These are phyloP conservation scores for Eucalyptus tenuipes DNA, from an alignment of 345 rosid species.

Conservation along the genomic window DNA sequence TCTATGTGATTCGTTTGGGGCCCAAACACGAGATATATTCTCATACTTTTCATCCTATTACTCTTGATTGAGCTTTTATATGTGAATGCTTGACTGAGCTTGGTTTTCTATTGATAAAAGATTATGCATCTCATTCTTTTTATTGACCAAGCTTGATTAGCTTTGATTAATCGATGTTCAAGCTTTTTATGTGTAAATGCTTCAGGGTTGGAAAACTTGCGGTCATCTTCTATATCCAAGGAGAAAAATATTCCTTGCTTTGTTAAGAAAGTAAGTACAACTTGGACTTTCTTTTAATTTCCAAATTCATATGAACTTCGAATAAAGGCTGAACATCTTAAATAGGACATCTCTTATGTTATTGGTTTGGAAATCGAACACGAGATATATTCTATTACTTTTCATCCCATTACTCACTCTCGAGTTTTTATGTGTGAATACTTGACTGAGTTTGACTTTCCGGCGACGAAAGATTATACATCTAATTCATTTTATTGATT, in stretches of 20 bases:
- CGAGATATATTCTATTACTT: not conserved
- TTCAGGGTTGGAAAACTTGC: not conserved
- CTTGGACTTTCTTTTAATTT: not conserved
- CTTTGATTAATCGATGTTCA: not conserved
- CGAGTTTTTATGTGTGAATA: not conserved
- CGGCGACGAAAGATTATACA: rapidly evolving
- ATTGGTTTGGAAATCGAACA: not conserved
- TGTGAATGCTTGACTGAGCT: not conserved
- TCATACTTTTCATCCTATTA: rapidly evolving
- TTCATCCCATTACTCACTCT: not conserved
- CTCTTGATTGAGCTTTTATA: not conserved
- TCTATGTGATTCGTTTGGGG: rapidly evolving
- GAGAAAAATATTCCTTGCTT: not conserved
- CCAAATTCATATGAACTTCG: rapidly evolving
- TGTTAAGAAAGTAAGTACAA: not conserved
- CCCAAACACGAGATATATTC: rapidly evolving
- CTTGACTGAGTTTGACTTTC: not conserved
- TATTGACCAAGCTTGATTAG: not conserved
- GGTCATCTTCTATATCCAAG: no score
- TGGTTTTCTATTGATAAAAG: rapidly evolving
- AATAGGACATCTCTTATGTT: not conserved
- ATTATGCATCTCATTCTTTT: not conserved
- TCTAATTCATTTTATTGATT: not conserved
- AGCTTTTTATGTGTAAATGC: not conserved
- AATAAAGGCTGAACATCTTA: rapidly evolving